A percentile compares a stretch with the other conserved stretches of the same genome.
Conservation (phyloP, 2,329 filamentous ascomycete species). For the Fusarium sp. region DNA sequence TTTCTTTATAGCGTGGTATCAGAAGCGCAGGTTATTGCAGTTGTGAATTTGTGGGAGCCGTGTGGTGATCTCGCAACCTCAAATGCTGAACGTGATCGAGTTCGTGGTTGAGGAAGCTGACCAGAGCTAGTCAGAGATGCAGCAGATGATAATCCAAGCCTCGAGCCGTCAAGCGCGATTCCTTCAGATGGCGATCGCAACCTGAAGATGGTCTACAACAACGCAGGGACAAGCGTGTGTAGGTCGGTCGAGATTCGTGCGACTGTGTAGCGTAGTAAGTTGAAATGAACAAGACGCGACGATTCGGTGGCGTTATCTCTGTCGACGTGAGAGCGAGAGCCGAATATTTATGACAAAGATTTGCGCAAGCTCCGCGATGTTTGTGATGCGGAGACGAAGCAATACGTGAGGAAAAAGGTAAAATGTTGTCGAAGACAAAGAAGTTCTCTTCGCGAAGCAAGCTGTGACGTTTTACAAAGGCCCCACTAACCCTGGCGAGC, state of each 20-base stretch:
- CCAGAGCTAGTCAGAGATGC: background rate
- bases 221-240: slow-evolving; percentile 1
- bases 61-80: background rate
- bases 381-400: slow-evolving; percentile 3
- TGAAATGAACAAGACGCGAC: slow-evolving; percentile 1
- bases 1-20: slow-evolving; percentile 1
- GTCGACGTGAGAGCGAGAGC: background rate
- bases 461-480: slow-evolving; percentile 40
- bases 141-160: background rate
- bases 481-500: slow-evolving; percentile 34
- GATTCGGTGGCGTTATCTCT: background rate
- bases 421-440: slow-evolving; percentile 25
- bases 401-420: background rate
- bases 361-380: background rate
- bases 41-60: background rate
- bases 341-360: background rate
- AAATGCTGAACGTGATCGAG: background rate
- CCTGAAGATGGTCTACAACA: background rate
- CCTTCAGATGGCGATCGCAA: background rate
- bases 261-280: background rate
- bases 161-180: background rate
- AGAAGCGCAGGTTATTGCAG: slow-evolving; percentile 6
- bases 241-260: slow-evolving; percentile 6
- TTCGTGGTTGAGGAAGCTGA: background rate
- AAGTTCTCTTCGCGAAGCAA: slow-evolving; percentile 23